Base-by-base conservation (phyloP, 306 rosid genomes). In the Mimosa pudica region DNA sequence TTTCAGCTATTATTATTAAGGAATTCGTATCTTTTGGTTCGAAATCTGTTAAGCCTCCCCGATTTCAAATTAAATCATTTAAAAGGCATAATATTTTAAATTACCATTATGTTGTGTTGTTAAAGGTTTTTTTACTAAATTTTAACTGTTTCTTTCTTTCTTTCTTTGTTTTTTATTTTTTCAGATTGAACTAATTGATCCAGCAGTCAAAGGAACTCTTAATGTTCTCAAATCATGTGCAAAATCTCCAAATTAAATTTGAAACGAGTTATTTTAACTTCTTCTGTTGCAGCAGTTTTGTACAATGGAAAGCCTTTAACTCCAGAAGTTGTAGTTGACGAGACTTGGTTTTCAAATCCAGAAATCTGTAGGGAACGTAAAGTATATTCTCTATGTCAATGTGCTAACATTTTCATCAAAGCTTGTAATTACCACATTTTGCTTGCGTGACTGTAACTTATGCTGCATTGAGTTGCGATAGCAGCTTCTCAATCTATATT, bases 201-300 rank as follows among this genome's bases (percentile, higher is more conserved):
- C 69, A 8, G 69, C 68, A 58, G 68, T 57, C 38, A 60, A 74
- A 65, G 68, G 54, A 58, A 74, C 68, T 41, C 68, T 74, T 10
- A 74, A 74, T 74, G 32, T 74, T 74, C 78, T 74, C 14, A 74
- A 58, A 60, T 74, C 78, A 74, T 74, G 78, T 74, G 54, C 78
- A 11, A 74, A 74, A 41, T 55, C 68, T 1, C 20, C 66, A n/a
- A 38, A 38, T n/a, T 38, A n/a, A 38, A 38, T n/a, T 38, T 74
- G 78, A 74, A 74, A 57, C 51, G 78, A 58, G 69, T 74, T 57
- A 48, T 74, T 18, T 18, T 74, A 4, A 74, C 78, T 0, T 74
- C 78, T 74, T 74, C 78, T 14, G 10, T 4, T 1, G 78, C 54
- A 17, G 18, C 69, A n/a, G 54, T 74, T 42, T 0, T 8, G 11